Evolutionary conservation across 495 filamentous ascomycete genomes (phyloP).

Genomic region (Aspergillus haitiensis): DNA sequence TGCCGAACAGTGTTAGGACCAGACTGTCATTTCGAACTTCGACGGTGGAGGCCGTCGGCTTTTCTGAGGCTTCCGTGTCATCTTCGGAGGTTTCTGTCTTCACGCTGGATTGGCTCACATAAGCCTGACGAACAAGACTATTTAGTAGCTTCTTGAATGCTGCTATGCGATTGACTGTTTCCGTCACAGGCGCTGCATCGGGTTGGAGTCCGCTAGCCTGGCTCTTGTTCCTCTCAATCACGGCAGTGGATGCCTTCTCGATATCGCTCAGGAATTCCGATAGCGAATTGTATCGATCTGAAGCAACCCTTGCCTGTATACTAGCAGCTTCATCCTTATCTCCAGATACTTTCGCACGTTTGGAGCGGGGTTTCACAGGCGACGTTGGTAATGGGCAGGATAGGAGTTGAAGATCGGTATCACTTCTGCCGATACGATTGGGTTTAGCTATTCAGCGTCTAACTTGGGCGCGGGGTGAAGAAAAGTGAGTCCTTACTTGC

Average conservation of each 20-base stretch:
- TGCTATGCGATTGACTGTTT: conserved; percentile 43
- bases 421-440: conserved; percentile 36
- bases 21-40: conserved; percentile 49
- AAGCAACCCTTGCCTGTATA: conserved; percentile 42
- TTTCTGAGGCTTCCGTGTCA: conserved; percentile 36
- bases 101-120: conserved; percentile 38
- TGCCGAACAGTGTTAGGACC: conserved; percentile 68
- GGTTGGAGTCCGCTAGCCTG: conserved; percentile 32
- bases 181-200: conserved; percentile 38
- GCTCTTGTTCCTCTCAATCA: conserved; percentile 47
- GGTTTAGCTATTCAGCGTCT: conserved; percentile 13
- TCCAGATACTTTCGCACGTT: conserved; percentile 49
- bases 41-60: conserved; percentile 24
- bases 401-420: conserved; percentile 45
- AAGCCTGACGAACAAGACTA: conserved; percentile 46
- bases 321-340: conserved; percentile 40
- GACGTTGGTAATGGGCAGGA: conserved; percentile 44
- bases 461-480: not conserved
- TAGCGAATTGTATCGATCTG: conserved; percentile 45
- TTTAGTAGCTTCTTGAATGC: conserved; percentile 54
- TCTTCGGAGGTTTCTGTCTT: conserved; percentile 45
- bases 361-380: conserved; percentile 46
- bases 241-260: conserved; percentile 46
- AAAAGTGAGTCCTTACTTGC: conserved; percentile 32
- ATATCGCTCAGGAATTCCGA: conserved; percentile 53